Evolutionary conservation across 169 alveolate species (phyloP), one percentile per base, ranked within the genome.

Genomic region (Eimeria brunetti): DNA sequence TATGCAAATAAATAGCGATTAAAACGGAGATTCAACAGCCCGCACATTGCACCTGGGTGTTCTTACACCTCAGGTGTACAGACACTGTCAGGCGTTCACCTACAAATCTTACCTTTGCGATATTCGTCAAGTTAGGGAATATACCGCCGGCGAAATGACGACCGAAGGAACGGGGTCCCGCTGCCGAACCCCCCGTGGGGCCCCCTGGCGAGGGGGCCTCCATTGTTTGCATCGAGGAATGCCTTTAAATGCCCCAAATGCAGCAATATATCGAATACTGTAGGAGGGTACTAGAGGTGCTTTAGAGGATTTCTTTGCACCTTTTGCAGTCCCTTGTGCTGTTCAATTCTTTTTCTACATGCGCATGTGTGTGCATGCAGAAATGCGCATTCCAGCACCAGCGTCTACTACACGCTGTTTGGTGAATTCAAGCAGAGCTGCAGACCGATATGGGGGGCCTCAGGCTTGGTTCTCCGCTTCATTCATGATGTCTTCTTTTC

Each of bases 121-220:
- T 41, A 46, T 75, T 75, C 38, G 85, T 46, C 85, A 75, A 75
- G 58, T 75, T 41, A 20, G 73, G 73, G 51, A 81, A 81, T 6
- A 81, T 22, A 49, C 89, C 62, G 33, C 89, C 89, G 18, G 89
- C 89, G n/a, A 81, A 30, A 56, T 81, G 56, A 56, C 89, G 89
- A 27, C 49, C 49, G 9, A 81, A 81, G 53, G 73, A 49, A 22
- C 89, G 89, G 38, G 69, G 49, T n/a, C 73, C 73, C 49, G 53
- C 71, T 16, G 73, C 24, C 38, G 86, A 62, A 62, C 86, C 60
- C 86, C 86, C 60, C 14, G 88, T 44, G 71, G 69, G 49, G 89
- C 71, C 89, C 89, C 89, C 71, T 24, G 84, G 22, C 1, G 84
- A 7, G 18, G 51, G 12, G 8, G 84, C 18, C 0, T 75, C 85